Evolutionary conservation across 805 yeast genomes (phyloP), one percentile per base, ranked within the genome.

Genomic region (Metschnikowia cerradonensis): DNA sequence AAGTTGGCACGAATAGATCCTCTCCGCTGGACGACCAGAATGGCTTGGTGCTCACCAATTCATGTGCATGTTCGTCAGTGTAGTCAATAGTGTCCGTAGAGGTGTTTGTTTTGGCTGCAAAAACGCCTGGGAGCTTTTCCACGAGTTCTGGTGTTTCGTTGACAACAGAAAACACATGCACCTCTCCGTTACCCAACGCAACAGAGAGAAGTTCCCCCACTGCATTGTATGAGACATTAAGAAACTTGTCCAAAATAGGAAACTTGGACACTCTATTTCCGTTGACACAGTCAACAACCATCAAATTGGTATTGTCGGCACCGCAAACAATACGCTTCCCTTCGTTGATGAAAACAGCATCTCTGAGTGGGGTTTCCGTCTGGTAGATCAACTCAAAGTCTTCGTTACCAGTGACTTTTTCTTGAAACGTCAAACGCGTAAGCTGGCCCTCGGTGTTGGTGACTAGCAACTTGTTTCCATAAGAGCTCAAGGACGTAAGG

Each of bases 21-120:
- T 79, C 79, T 15, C 96, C 96, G 48, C 77, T 73, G 2, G 86
- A 80, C 50, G 82, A 80, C 96, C 96, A 90, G 35, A 78, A 79
- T 2, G 82, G 76, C 39, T 77, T 77, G 0, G 88, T 76, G 23
- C 83, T 68, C 1, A 79, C 62, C 40, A 79, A 66, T 59, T 71
- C 77, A 3, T 72, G 77, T 3, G 66, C 63, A 44, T 75, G 74
- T 41, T 78, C 83, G 8, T 64, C 72, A 13, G 58, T 64, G 54
- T 58, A 76, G 39, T 75, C 75, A 41, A 74, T 62, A 17, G 57
- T 60, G 32, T 67, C 73, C 46, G 64, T 60, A 4, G 73, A 67
- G 10, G 67, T 63, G 48, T 62, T 49, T 10, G 65, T 58, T 42
- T 72, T 76, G 39, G 65, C 60, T 0, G 73, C 71, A 68, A 82